Evolutionary conservation across 345 rosid genomes (phyloP).

Genomic region (Microthlaspi erraticum): DNA sequence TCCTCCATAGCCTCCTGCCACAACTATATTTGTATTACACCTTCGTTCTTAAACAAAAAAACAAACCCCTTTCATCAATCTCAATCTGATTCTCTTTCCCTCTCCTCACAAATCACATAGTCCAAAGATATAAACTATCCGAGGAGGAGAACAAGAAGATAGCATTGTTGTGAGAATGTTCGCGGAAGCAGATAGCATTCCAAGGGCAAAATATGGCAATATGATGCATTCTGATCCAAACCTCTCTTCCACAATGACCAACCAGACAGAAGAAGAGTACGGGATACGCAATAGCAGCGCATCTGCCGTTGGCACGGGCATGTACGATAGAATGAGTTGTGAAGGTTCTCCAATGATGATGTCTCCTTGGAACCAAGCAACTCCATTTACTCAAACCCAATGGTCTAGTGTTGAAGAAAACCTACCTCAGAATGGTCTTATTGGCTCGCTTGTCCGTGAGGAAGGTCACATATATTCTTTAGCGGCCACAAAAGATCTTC

Average conservation of each 20-base stretch:
- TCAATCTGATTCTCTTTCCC: constrained; percentile 1
- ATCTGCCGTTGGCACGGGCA: constrained; percentile 56
- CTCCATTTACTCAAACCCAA: constrained; percentile 52
- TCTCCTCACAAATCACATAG: constrained; percentile 7
- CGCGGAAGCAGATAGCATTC: constrained; percentile 46
- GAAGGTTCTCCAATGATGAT: constrained; percentile 93
- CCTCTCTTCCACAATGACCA: constrained; percentile 42
- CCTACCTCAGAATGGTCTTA: constrained; percentile 63
- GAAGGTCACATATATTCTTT: constrained; percentile 96
- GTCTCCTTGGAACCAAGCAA: constrained; percentile 95
- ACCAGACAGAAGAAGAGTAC: constrained; percentile 54
- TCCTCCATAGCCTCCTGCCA: constrained; percentile 19
- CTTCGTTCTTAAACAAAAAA: constrained; percentile 34
- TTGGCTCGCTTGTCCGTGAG: constrained; percentile 88
- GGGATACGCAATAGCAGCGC: constrained; percentile 73
- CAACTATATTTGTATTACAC: constrained; percentile 41
- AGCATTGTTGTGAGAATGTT: constrained; percentile 36
- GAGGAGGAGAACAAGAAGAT: constrained; percentile 6
- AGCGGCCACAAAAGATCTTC: constrained; percentile 80
- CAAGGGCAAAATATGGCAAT: constrained; percentile 40
- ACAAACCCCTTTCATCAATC: constrained; percentile 23
- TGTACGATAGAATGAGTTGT: constrained; percentile 71
- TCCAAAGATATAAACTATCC: background rate
- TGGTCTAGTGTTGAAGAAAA: constrained; percentile 58
- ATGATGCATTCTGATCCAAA: constrained; percentile 53